These are phyloP conservation scores for Phaeomoniella chlamydospora DNA, from an alignment of 2,329 filamentous ascomycete genomes.

Conservation along the genomic window DNA sequence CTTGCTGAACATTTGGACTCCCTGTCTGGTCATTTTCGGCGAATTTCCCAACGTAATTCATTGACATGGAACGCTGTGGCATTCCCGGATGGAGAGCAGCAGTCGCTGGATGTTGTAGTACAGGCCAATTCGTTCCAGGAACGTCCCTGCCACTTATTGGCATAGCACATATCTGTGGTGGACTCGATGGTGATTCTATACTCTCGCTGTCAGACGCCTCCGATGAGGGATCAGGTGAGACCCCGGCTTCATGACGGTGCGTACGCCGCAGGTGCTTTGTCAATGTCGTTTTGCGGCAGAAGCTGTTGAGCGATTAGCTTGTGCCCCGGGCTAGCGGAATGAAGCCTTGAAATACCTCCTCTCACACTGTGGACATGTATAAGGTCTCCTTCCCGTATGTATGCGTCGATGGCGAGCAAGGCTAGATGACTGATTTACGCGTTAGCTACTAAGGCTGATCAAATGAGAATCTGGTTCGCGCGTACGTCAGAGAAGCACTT, in stretches of 20 bases:
- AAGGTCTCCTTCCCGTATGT: slow-evolving; percentile 11
- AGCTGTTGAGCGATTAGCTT: slow-evolving; percentile 5
- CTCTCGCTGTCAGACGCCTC: slow-evolving; percentile 1
- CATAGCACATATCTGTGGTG: no score
- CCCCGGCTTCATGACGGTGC: slow-evolving; percentile 4
- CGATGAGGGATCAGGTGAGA: background rate
- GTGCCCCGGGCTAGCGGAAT: background rate
- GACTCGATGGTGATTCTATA: background rate
- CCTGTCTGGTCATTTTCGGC: background rate
- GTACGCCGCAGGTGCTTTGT: slow-evolving; percentile 11
- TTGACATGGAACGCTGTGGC: slow-evolving; percentile 1
- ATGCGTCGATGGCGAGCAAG: slow-evolving; percentile 11
- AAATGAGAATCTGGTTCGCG: slow-evolving; percentile 1
- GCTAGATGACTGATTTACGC: slow-evolving; percentile 9
- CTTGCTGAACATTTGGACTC: background rate
- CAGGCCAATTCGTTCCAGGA: no score
- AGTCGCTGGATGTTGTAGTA: background rate
- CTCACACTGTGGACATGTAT: slow-evolving; percentile 11
- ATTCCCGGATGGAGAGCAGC: background rate
- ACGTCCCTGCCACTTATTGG: no score
- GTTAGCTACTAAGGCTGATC: slow-evolving; percentile 5
- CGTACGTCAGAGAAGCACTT: slow-evolving; percentile 30
- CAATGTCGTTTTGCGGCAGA: slow-evolving; percentile 11
- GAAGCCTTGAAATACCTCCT: slow-evolving; percentile 6
- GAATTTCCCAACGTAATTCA: slow-evolving; percentile 1